A percentile compares a stretch with the other conserved stretches of the same genome.
Conservation (phyloP, 1,284 basidiomycete species). For the Sporisorium graminicola region DNA sequence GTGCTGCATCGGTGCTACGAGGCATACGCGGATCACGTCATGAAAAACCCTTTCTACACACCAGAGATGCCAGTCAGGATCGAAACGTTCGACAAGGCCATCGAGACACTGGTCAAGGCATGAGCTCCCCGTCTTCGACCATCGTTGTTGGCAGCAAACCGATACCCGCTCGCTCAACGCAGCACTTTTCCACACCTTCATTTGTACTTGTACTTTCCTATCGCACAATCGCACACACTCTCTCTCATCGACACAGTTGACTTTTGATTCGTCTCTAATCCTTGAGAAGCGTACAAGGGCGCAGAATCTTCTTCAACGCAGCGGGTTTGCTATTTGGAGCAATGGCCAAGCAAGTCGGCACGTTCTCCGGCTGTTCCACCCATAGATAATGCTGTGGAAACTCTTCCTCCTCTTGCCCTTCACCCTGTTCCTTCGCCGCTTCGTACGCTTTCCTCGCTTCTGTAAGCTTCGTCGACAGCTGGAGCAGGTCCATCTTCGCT, state of each 20-base stretch:
- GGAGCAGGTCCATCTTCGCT: slow-evolving; percentile 50
- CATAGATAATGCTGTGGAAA: slow-evolving; percentile 72
- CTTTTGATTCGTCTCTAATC: slow-evolving; percentile 24
- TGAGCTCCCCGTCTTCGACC: background rate
- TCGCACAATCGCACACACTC: background rate
- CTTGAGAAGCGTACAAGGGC: slow-evolving; percentile 71
- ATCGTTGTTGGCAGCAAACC: background rate
- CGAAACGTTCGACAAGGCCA: slow-evolving; percentile 83
- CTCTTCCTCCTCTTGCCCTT: slow-evolving; percentile 24
- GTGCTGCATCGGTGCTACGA: slow-evolving; percentile 83
- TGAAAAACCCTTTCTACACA: slow-evolving; percentile 99
- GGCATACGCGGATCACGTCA: slow-evolving; percentile 89
- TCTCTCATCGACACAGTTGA: background rate
- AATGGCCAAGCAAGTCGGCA: slow-evolving; percentile 74
- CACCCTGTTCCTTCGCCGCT: slow-evolving; percentile 6
- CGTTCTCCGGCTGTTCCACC: slow-evolving; percentile 75
- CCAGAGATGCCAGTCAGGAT: slow-evolving; percentile 98
- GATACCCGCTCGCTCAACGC: background rate
- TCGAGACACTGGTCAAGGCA: slow-evolving; percentile 55
- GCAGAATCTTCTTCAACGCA: slow-evolving; percentile 70
- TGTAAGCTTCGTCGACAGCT: slow-evolving; percentile 65
- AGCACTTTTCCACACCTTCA: background rate
- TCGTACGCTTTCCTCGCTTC: slow-evolving; percentile 31
- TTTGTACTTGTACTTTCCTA: slow-evolving; percentile 23
- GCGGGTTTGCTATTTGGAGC: slow-evolving; percentile 74